phyloP scores from a whole-genome alignment of 2,329 filamentous ascomycete genomes.

The Plectosphaerella cucumerina region DNA sequence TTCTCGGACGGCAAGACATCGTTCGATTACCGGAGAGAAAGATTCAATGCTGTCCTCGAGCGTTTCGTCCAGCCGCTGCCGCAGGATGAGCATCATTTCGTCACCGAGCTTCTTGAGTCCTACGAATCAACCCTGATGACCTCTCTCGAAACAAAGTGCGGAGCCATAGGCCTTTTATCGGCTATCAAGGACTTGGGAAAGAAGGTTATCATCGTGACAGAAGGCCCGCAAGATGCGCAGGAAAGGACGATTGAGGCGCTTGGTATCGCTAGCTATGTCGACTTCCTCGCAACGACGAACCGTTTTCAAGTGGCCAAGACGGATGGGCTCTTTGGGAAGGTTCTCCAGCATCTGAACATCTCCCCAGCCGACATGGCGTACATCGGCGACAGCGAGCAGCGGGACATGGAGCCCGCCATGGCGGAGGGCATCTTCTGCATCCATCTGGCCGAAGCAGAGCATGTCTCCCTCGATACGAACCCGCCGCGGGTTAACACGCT shows the following conservation, averaged over 20 bases:
- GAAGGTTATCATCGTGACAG: slow-evolving; percentile 38
- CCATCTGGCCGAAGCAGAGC: slow-evolving; percentile 17
- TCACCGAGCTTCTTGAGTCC: slow-evolving; percentile 15
- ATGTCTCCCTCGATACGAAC: slow-evolving; percentile 6
- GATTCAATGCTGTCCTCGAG: slow-evolving; percentile 28
- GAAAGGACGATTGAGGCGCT: slow-evolving; percentile 34
- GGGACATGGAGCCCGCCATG: slow-evolving; percentile 23
- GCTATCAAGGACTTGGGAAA: slow-evolving; percentile 27
- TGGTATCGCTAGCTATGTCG: slow-evolving; percentile 18
- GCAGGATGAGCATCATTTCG: slow-evolving; percentile 8
- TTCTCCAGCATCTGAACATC: slow-evolving; percentile 20
- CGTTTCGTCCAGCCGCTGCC: slow-evolving; percentile 15
- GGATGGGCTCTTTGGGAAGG: slow-evolving; percentile 19
- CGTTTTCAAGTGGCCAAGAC: slow-evolving; percentile 21
- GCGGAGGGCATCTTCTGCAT: slow-evolving; percentile 21
- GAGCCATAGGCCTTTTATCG: slow-evolving; percentile 27
- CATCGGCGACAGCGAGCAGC: slow-evolving; percentile 21
- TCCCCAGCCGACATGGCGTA: slow-evolving; percentile 20
- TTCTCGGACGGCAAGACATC: slow-evolving; percentile 41
- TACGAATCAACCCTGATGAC: slow-evolving; percentile 25
- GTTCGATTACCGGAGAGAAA: slow-evolving; percentile 34
- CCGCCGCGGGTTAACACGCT: slow-evolving; percentile 13
- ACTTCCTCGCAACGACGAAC: slow-evolving; percentile 27
- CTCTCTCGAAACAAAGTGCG: slow-evolving; percentile 28
- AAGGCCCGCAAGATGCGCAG: slow-evolving; percentile 43